phyloP scores from a whole-genome alignment of 345 rosid species.

The Kandelia obovata region DNA sequence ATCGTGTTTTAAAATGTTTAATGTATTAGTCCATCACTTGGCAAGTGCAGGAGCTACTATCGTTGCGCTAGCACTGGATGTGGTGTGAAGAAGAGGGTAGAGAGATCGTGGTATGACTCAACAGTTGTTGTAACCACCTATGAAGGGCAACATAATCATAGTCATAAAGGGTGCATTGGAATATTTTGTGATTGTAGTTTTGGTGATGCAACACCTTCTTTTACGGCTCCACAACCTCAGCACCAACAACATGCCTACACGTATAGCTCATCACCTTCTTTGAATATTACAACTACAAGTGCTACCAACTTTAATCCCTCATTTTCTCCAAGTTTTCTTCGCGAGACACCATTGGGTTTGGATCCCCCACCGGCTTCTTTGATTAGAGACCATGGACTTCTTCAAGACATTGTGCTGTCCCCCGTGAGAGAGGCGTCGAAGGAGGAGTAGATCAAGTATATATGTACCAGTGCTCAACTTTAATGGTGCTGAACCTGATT shows the following conservation, averaged over 20 bases:
- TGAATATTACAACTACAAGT: conserved; percentile 21
- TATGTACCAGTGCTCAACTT: not conserved
- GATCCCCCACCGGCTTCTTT: conserved; percentile 29
- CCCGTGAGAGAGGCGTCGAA: conserved; percentile 52
- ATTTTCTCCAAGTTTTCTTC: conserved; percentile 27
- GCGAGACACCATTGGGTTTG: conserved; percentile 25
- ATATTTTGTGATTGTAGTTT: conserved; percentile 20
- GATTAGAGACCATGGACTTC: conserved; percentile 73
- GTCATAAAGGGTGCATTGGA: conserved; percentile 61
- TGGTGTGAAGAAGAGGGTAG: conserved; percentile 98
- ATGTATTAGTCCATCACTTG: not conserved
- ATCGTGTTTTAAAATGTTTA: not conserved
- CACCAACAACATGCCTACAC: conserved; percentile 36
- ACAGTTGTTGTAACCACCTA: conserved; percentile 84
- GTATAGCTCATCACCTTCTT: conserved; percentile 35
- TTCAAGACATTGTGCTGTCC: conserved; percentile 84
- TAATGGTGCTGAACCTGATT: conserved; percentile 8
- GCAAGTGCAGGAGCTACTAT: conserved; percentile 73
- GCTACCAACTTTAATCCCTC: conserved; percentile 23
- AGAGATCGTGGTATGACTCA: conserved; percentile 83
- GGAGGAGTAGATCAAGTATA: conserved; percentile 21
- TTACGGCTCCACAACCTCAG: conserved; percentile 44
- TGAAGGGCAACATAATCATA: conserved; percentile 90
- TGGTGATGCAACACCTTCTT: conserved; percentile 33
- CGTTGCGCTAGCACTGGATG: conserved; percentile 94